A percentile compares a stretch with the other conserved stretches of the same genome.
These are phyloP conservation scores for Coemansia sp. DNA, from an alignment of 192 early-diverging fungal genomes.

Conservation along the genomic window DNA sequence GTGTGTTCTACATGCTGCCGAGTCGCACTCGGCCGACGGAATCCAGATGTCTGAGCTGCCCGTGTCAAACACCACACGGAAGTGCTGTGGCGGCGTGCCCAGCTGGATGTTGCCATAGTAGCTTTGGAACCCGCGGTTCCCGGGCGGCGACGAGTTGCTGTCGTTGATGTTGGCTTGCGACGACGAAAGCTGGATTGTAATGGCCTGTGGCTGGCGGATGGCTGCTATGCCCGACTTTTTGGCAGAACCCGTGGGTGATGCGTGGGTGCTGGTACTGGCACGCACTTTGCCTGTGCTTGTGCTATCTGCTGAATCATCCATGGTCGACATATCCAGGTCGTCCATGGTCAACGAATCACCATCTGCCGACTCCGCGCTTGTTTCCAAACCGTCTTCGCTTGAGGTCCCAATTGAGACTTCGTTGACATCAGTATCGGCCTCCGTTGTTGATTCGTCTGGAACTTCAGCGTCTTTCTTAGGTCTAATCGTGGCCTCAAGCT, in stretches of 20 bases:
- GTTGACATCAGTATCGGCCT: slow-evolving; percentile 4
- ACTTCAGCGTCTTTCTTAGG: background rate
- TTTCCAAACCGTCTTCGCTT: background rate
- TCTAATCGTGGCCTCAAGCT: slow-evolving; percentile 21
- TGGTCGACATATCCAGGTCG: background rate
- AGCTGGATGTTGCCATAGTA: slow-evolving; percentile 50
- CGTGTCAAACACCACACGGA: slow-evolving; percentile 61
- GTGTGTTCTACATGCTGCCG: slow-evolving; percentile 39
- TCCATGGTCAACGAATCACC: background rate
- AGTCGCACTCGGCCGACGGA: slow-evolving; percentile 53
- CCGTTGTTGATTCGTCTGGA: background rate
- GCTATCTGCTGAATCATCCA: background rate
- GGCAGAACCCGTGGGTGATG: background rate
- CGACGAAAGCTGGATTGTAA: slow-evolving; percentile 30
- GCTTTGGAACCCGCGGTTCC: slow-evolving; percentile 47
- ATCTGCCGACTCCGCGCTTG: background rate
- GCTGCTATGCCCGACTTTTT: background rate
- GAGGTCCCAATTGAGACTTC: slow-evolving; percentile 14
- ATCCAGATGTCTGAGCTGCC: slow-evolving; percentile 63
- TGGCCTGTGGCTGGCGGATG: slow-evolving; percentile 3
- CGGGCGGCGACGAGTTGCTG: slow-evolving; percentile 20
- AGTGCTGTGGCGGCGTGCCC: slow-evolving; percentile 56
- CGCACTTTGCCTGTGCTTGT: background rate
- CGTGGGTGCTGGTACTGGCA: background rate
- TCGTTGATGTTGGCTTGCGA: slow-evolving; percentile 44